phyloP scores from a whole-genome alignment of 129 eudicot genomes.

The Artemisia tridentata region DNA sequence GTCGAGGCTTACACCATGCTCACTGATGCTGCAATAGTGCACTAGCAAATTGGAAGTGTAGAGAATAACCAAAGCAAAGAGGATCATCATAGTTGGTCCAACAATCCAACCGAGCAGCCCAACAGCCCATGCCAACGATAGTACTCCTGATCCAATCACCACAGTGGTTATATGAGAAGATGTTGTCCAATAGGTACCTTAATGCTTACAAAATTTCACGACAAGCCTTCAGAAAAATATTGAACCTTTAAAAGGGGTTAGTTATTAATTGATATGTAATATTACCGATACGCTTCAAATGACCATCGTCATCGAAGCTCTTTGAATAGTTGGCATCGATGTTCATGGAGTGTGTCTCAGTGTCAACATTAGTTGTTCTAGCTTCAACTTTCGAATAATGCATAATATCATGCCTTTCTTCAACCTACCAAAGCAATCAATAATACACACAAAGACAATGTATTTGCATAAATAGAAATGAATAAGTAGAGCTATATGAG shows the following conservation, averaged over 20 bases:
- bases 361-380: background rate
- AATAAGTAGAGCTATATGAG: no score
- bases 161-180: slow-evolving; percentile 68
- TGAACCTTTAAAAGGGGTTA: background rate
- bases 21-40: slow-evolving; percentile 28
- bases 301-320: slow-evolving; percentile 70
- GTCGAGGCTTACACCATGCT: slow-evolving; percentile 63
- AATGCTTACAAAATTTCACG: slow-evolving; percentile 14
- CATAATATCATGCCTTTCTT: no score
- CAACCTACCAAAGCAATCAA: no score
- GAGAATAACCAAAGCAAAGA: no score
- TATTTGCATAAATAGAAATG: no score
- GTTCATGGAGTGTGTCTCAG: slow-evolving; percentile 37
- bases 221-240: background rate
- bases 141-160: slow-evolving; percentile 75
- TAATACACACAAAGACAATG: no score
- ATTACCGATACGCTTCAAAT: slow-evolving; percentile 59
- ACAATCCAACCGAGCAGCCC: slow-evolving; percentile 80
- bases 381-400: no score
- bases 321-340: slow-evolving; percentile 49
- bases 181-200: slow-evolving; percentile 62
- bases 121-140: slow-evolving; percentile 71
- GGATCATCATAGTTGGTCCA: slow-evolving; percentile 39
- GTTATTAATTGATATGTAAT: background rate
- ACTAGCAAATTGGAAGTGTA: no score